Evolutionary conservation across 2,329 filamentous ascomycete species (phyloP).

Genomic region (Ceratocystis huliohia): DNA sequence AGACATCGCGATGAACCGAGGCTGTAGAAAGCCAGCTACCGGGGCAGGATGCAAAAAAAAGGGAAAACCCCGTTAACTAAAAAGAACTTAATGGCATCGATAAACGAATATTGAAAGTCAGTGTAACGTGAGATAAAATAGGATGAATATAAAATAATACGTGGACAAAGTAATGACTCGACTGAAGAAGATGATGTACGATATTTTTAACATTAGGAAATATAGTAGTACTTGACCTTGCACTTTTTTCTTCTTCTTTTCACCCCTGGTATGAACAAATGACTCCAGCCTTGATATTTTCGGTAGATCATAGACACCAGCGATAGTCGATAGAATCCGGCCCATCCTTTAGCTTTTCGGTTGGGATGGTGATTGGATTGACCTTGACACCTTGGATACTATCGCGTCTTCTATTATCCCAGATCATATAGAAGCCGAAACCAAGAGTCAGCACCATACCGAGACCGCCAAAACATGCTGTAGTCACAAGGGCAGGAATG

Average conservation of each 20-base stretch:
- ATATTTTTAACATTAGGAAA: neutral
- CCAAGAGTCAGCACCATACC: slow-evolving; percentile 43
- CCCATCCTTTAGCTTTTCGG: slow-evolving; percentile 37
- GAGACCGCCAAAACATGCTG: slow-evolving; percentile 49
- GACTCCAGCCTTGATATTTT: slow-evolving; percentile 33
- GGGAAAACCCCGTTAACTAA: neutral
- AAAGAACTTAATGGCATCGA: neutral
- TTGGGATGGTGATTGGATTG: slow-evolving; percentile 35
- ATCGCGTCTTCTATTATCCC: slow-evolving; percentile 42
- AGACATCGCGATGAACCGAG: slow-evolving; percentile 18
- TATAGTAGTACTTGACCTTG: neutral
- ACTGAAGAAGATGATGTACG: neutral
- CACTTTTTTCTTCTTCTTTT: no score
- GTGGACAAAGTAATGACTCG: neutral
- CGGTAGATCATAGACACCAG: slow-evolving; percentile 40
- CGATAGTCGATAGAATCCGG: slow-evolving; percentile 37
- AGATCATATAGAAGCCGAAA: slow-evolving; percentile 50
- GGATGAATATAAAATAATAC: neutral
- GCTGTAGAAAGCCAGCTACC: slow-evolving; percentile 2
- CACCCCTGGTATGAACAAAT: neutral
- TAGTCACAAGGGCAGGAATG: slow-evolving; percentile 51
- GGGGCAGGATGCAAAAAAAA: slow-evolving; percentile 11
- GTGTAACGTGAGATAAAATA: neutral
- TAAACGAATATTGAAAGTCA: neutral
- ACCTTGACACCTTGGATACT: slow-evolving; percentile 39